Evolutionary conservation across 768 basidiomycete species (phyloP).

Genomic region (Rhizopogon roseolus): DNA sequence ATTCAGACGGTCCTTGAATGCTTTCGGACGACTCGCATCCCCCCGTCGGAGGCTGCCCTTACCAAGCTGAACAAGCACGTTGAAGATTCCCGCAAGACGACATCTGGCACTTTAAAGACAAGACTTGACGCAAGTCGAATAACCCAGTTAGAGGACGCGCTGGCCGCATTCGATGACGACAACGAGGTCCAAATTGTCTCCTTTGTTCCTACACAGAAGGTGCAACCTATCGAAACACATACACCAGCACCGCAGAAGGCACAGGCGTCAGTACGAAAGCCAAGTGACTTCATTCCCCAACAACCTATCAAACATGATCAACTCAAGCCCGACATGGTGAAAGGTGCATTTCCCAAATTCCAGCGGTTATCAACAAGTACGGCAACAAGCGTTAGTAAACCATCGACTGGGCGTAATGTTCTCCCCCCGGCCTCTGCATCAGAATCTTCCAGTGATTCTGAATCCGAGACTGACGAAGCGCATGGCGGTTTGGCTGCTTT

Average conservation of each 20-base stretch:
- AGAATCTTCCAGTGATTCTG: constrained; percentile 41
- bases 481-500: constrained; percentile 48
- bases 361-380: constrained; percentile 26
- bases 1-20: constrained; percentile 74
- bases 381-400: constrained; percentile 30
- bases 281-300: background rate
- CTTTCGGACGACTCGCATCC: constrained; percentile 59
- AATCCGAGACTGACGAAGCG: constrained; percentile 44
- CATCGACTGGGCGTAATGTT: constrained; percentile 11
- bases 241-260: constrained; percentile 15
- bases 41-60: constrained; percentile 52
- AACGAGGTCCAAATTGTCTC: constrained; percentile 55
- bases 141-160: constrained; percentile 57
- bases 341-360: constrained; percentile 37
- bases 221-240: constrained; percentile 3
- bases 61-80: constrained; percentile 64
- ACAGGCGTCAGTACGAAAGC: constrained; percentile 10
- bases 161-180: constrained; percentile 61
- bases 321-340: constrained; percentile 32
- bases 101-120: constrained; percentile 41
- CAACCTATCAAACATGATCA: constrained; percentile 16
- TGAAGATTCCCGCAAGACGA: constrained; percentile 51
- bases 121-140: constrained; percentile 53
- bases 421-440: constrained; percentile 7
- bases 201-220: constrained; percentile 15